Base-by-base conservation (phyloP, 495 filamentous ascomycete genomes). In the Neurospora cerealis region DNA sequence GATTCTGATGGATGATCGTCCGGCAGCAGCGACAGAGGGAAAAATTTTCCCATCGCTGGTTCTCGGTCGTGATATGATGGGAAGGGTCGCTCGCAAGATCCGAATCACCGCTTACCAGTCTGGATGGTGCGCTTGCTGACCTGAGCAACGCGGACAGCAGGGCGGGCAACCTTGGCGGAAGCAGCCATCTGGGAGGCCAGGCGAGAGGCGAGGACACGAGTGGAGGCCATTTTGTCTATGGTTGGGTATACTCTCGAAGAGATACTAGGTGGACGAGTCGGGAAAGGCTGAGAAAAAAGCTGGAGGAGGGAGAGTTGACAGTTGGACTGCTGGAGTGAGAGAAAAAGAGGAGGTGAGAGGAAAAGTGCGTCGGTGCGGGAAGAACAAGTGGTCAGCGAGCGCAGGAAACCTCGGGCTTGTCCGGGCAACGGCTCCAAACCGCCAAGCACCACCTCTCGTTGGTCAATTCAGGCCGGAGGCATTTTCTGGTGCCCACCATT, bases 151-250 rank as follows among this genome's bases (percentile, higher is more conserved):
- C 89, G 89, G 78, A 88, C 83, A 80, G 88, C 88, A 83, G 90
- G 90, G 85, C 90, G 90, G 80, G 90, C 90, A 83, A 88, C 89
- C 89, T 91, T 91, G 80, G 80, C 78, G 42, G 76, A 46, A 32
- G 75, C 72, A 86, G 89, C 91, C 87, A 93, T 92, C 86, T 91
- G 87, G 83, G 91, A 85, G 77, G 88, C 85, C 78, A 88, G 85
- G 78, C 89, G 88, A 76, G 88, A 88, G 78, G 89, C 88, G 81
- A 92, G 90, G 81, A 92, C 87, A 85, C 90, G 89, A 83, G 89
- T 85, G 83, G 88, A 86, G 86, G 90, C 88, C 91, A 92, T 92
- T 91, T 87, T 90, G 86, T 87, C 81, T 82, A 34, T 66, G 54
- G 54, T 66, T 66, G 54, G 54, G 54, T 66, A 62, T 62, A 34